Evolutionary conservation across 306 rosid genomes (phyloP), one percentile per base, ranked within the genome.

Genomic region (Lagenaria siceraria): DNA sequence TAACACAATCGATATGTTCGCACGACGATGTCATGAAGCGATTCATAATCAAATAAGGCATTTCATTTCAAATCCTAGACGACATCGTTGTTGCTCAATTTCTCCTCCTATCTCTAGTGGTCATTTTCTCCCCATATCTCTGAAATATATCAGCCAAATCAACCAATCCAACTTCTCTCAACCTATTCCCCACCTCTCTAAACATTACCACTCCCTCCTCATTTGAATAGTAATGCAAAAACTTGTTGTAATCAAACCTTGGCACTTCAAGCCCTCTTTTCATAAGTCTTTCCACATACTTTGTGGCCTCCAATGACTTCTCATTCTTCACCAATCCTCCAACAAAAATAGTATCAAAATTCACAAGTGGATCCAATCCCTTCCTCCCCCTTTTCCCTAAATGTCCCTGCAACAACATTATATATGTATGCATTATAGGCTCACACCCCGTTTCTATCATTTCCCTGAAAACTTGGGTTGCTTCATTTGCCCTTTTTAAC

Each of bases 331-430:
- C 84, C 83, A 84, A 76, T 51, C 90, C 89, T 33, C 98, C 98
- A 78, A 93, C 96, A 77, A 93, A 93, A 74, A 94, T 91, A 61
- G 89, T 82, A 81, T 94, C 95, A 27, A 91, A 94, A 80, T 88
- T 90, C 77, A 87, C 82, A 54, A 88, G 87, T 8, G 94, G 94
- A 73, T 89, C 97, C 14, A 56, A 12, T n/a, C 96, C 98, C 72
- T 88, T 91, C 80, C 86, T 80, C 6, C 90, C 87, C 43, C 85
- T 80, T 86, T 79, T 84, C 58, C 88, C 88, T 81, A 87, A 13
- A 82, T 87, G 97, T 18, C 98, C 98, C 73, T 91, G 93, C 89
- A 93, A 81, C 79, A 93, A 46, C 98, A 93, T 93, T 13, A 93
- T 53, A 33, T 89, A 92, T 7, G 97, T 89, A 69, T 92, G 97